A percentile compares a stretch with the other conserved stretches of the same genome.
These are phyloP conservation scores for Mycena epipterygia DNA, from an alignment of 768 basidiomycete species.

Conservation along the genomic window DNA sequence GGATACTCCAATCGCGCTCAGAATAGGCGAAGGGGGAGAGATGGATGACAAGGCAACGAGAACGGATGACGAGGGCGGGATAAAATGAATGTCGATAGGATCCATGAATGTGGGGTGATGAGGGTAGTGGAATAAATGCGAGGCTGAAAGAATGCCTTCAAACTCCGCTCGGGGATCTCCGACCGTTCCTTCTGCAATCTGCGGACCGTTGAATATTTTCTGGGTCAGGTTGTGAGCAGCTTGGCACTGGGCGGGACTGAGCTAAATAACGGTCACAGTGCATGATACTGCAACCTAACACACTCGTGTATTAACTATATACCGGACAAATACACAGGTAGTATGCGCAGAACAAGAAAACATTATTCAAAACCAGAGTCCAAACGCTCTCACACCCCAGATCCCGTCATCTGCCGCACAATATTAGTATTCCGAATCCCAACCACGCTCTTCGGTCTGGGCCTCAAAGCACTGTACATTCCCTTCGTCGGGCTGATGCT, in stretches of 20 bases:
- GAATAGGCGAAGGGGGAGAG: constrained; percentile 61
- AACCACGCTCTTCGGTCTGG: constrained; percentile 84
- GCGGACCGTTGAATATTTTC: no score
- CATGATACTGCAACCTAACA: no score
- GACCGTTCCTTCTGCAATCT: no score
- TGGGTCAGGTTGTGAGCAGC: no score
- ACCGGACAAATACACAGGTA: no score
- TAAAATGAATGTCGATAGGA: constrained; percentile 20
- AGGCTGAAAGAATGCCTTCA: no score
- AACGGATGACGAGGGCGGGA: constrained; percentile 58
- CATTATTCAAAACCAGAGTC: constrained; percentile 12
- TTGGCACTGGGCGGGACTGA: no score
- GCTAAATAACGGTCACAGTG: no score
- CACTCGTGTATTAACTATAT: no score
- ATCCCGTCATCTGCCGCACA: constrained; percentile 83
- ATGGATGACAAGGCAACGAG: constrained; percentile 55
- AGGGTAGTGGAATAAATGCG: no score
- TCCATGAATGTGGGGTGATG: no score
- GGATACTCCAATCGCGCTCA: constrained; percentile 53
- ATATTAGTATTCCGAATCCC: constrained; percentile 77
- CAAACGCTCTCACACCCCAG: constrained; percentile 8
- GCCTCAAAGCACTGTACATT: constrained; percentile 59
- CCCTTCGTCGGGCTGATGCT: constrained; percentile 86
- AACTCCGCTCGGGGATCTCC: no score
- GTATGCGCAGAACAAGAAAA: constrained; percentile 6